These are phyloP conservation scores for Sphaerosporella brunnea DNA, from an alignment of 495 filamentous ascomycete species.

Conservation along the genomic window DNA sequence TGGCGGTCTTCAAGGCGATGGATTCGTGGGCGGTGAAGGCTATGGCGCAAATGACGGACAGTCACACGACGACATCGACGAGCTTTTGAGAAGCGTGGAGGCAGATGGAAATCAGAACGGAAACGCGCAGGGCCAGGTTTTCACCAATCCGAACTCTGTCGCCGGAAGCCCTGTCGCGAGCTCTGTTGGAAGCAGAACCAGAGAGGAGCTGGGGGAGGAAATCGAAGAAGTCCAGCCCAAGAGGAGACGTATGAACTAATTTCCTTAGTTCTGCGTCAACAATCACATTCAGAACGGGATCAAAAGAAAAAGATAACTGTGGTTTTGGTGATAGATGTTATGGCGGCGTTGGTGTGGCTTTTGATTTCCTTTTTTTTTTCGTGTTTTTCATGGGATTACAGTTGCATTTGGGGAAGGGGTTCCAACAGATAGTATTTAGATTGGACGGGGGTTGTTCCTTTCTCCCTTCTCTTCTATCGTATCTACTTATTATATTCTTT, in stretches of 20 bases:
- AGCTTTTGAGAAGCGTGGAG: constrained; percentile 6
- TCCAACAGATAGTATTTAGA: no score
- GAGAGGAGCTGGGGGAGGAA: constrained; percentile 17
- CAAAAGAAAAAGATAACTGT: no score
- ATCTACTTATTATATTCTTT: no score
- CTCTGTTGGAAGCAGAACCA: constrained; percentile 12
- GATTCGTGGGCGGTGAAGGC: neutral
- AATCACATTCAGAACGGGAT: neutral
- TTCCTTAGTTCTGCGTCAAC: neutral
- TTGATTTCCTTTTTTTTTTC: neutral
- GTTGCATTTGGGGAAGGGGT: no score
- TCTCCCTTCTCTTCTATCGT: no score
- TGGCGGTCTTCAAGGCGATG: constrained; percentile 15
- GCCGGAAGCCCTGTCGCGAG: constrained; percentile 16
- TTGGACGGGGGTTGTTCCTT: no score
- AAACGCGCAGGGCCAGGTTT: neutral
- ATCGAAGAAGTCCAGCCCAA: constrained; percentile 18
- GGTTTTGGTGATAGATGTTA: no score
- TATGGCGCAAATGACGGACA: constrained; percentile 12
- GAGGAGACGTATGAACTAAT: constrained; percentile 12
- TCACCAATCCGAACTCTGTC: constrained; percentile 19
- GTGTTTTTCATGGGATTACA: no score
- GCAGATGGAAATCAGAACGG: constrained; percentile 10
- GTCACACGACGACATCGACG: constrained; percentile 1
- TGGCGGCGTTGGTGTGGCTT: no score